Evolutionary conservation across 2,329 filamentous ascomycete genomes (phyloP).

Genomic region (Diaporthe helianthi): DNA sequence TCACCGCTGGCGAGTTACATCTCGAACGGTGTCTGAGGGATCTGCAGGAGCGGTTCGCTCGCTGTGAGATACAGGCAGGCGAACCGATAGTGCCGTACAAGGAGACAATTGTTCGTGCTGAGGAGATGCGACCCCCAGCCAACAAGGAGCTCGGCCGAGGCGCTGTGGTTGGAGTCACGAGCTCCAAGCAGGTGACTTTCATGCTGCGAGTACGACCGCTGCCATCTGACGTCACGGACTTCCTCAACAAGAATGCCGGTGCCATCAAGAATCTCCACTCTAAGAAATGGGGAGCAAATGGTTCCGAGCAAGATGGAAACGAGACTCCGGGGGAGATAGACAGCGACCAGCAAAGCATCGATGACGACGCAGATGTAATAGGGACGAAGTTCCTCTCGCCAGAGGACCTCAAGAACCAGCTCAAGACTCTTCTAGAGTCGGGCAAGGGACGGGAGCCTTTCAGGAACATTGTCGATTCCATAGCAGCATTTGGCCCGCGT

Average conservation of each 20-base stretch:
- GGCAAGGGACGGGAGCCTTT: conserved; percentile 79
- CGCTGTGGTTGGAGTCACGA: conserved; percentile 75
- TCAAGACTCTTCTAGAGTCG: conserved; percentile 72
- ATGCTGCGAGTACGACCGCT: conserved; percentile 80
- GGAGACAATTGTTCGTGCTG: conserved; percentile 85
- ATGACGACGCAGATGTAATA: conserved; percentile 63
- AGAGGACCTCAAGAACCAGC: conserved; percentile 77
- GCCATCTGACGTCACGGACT: conserved; percentile 80
- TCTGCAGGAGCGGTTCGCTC: conserved; percentile 88
- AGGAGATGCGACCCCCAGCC: conserved; percentile 90
- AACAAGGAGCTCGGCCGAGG: conserved; percentile 89
- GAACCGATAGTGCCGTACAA: conserved; percentile 95
- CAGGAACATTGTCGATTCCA: conserved; percentile 78
- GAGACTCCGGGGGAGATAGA: conserved; percentile 50
- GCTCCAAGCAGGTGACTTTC: conserved; percentile 85
- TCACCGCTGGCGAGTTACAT: conserved; percentile 94
- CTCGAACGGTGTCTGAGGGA: conserved; percentile 94
- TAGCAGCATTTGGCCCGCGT: conserved; percentile 88
- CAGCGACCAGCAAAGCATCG: conserved; percentile 48
- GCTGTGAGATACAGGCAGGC: conserved; percentile 92
- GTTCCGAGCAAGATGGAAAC: conserved; percentile 47
- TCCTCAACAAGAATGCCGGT: conserved; percentile 79
- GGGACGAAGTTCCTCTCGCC: conserved; percentile 70
- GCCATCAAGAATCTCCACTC: conserved; percentile 82
- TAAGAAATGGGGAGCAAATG: conserved; percentile 47